Evolutionary conservation across 2,329 filamentous ascomycete genomes (phyloP).

Genomic region (Talaromyces marneffei): DNA sequence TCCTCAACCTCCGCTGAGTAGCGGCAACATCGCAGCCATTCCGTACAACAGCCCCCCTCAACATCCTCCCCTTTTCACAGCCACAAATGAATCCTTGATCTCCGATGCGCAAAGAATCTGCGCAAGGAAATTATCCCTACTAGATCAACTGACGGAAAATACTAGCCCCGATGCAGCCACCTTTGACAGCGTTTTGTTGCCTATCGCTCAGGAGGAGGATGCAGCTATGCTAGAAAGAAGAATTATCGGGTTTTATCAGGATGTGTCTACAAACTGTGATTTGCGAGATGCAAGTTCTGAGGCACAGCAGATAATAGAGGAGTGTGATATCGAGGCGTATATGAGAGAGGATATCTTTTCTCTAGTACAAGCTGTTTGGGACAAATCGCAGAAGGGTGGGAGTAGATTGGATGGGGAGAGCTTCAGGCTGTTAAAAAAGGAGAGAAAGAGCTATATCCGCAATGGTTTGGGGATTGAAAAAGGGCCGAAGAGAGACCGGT

Average conservation of each 20-base stretch:
- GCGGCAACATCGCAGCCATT: too few species aligned
- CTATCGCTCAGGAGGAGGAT: constrained; percentile 70
- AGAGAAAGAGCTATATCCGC: constrained; percentile 45
- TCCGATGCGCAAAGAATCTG: too few species aligned
- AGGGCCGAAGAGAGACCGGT: constrained; percentile 43
- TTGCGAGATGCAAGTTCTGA: constrained; percentile 71
- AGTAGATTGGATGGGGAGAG: too few species aligned
- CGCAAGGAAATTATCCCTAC: too few species aligned
- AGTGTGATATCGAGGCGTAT: constrained; percentile 45
- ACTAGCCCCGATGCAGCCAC: too few species aligned
- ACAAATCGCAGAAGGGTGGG: too few species aligned
- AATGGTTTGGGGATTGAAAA: constrained; percentile 46
- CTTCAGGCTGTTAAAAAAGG: constrained; percentile 46
- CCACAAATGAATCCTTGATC: too few species aligned
- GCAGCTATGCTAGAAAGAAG: constrained; percentile 52
- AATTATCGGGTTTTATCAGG: constrained; percentile 74
- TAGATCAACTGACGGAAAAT: too few species aligned
- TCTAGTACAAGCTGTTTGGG: too few species aligned
- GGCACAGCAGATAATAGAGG: constrained; percentile 66
- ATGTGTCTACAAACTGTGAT: constrained; percentile 62
- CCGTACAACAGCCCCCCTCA: too few species aligned
- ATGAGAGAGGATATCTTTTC: constrained; percentile 50
- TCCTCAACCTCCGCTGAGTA: too few species aligned
- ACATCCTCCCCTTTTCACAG: too few species aligned
- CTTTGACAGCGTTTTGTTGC: constrained; percentile 55